These are phyloP conservation scores for Flaveria robusta DNA, from an alignment of 129 eudicot species.

Conservation along the genomic window DNA sequence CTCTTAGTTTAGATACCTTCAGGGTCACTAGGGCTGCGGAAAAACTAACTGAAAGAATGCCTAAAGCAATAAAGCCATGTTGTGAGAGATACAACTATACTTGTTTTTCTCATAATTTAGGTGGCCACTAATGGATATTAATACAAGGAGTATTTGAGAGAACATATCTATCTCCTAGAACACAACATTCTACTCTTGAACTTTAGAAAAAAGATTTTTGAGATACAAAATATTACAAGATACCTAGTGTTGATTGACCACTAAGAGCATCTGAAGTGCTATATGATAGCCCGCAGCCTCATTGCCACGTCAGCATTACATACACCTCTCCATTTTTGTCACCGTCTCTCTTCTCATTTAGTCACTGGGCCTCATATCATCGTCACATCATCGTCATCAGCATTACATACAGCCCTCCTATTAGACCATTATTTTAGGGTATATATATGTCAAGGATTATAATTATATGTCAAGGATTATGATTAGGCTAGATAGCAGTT, in stretches of 20 bases:
- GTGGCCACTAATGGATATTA: neutral
- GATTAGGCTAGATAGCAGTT: too few species aligned
- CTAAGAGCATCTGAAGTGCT: neutral
- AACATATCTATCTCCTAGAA: neutral
- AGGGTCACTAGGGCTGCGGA: neutral
- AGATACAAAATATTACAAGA: slow-evolving; percentile 7
- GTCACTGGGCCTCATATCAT: neutral
- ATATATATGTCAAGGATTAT: too few species aligned
- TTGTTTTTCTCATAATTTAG: neutral
- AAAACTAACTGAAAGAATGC: neutral
- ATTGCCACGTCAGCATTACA: neutral
- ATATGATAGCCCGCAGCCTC: neutral
- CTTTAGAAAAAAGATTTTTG: neutral
- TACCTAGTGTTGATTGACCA: neutral
- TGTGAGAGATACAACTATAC: slow-evolving; percentile 4
- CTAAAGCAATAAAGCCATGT: neutral
- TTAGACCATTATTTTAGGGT: too few species aligned
- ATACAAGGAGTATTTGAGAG: neutral
- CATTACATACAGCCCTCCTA: neutral
- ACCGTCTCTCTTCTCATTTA: neutral
- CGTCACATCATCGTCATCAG: neutral
- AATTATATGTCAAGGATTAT: too few species aligned
- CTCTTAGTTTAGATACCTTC: neutral
- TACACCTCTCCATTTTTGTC: neutral
- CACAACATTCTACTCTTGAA: neutral